Evolutionary conservation across 2,329 filamentous ascomycete genomes (phyloP), one percentile per base, ranked within the genome.

Genomic region (Paramyrothecium sp.): DNA sequence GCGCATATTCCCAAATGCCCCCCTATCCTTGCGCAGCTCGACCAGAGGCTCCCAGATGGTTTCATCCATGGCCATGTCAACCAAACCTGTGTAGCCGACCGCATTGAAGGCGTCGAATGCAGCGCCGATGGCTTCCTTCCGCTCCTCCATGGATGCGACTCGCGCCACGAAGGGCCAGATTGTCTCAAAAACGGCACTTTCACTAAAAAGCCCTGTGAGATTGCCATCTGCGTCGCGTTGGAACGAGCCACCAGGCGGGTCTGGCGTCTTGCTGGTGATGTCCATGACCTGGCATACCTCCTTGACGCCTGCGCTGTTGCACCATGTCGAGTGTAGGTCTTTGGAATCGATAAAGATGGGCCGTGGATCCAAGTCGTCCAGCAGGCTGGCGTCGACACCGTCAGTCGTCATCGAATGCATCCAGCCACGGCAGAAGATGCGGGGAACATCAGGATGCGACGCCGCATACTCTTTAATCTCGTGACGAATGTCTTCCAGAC

Each of bases 51-150:
- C 78, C 82, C 83, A 86, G 0, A 78, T 77, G 22, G 75, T 78
- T 44, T 85, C 81, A 58, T 86, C 83, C 83, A 85, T 85, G 49
- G 83, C 83, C 83, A 86, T 85, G 54, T 86, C 83, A 8, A 84
- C 73, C 44, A 82, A 74, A 2, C 82, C 81, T 0, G 82, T 85
- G 63, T 82, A 84, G 1, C 83, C 83, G 2, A 75, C 79, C 0
- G 74, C 68, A 59, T 78, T 79, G 62, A 84, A 85, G 0, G 78
- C 75, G 3, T 73, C 63, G 22, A 85, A 75, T 0, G 81, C 83
- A 0, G 77, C 77, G 19, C 70, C 69, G 58, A 85, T 75, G 3
- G 78, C 75, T 5, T 75, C 73, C 54, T 79, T 75, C 38, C 78
- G 78, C 51, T 85, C 80, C 22, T 78, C 71, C 34, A 78, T 71